phyloP scores from a whole-genome alignment of 305 asterid species.

The Rubia balearica region DNA sequence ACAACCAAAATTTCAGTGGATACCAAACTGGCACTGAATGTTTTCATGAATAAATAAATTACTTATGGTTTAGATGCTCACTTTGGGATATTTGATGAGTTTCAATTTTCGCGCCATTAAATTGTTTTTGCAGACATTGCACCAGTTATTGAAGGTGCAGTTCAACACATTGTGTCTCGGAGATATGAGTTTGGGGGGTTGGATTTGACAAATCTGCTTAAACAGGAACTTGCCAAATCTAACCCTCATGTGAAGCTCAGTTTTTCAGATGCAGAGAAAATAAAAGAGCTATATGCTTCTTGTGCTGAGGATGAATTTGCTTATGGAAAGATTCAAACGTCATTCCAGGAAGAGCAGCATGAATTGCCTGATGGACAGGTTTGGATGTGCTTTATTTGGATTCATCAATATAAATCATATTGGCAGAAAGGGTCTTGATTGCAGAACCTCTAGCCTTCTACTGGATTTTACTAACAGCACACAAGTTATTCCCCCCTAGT shows the following conservation, averaged over 20 bases:
- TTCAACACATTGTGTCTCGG: conserved; percentile 92
- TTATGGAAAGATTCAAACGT: conserved; percentile 45
- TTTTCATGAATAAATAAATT: not conserved
- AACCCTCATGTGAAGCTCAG: conserved; percentile 55
- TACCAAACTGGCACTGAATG: too few species aligned
- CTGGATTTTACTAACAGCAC: not conserved
- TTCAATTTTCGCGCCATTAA: not conserved
- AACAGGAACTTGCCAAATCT: conserved; percentile 60
- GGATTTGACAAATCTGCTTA: conserved; percentile 75
- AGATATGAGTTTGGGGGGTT: conserved; percentile 84
- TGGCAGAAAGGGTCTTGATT: conserved; percentile 6
- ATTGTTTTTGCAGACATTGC: conserved; percentile 65
- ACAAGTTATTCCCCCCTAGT: not conserved
- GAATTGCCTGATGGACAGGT: conserved; percentile 98
- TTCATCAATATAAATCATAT: conserved; percentile 11
- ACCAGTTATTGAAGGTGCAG: conserved; percentile 95
- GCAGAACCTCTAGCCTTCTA: not conserved
- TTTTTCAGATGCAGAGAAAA: conserved; percentile 65
- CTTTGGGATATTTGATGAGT: not conserved
- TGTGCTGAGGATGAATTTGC: conserved; percentile 72
- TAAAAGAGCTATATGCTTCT: conserved; percentile 80
- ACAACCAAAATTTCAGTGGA: too few species aligned
- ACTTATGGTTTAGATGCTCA: not conserved
- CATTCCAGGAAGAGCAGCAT: conserved; percentile 70
- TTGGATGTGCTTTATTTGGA: conserved; percentile 17